These are phyloP conservation scores for Sarocladium brachiariae DNA, from an alignment of 2,329 filamentous ascomycete species.

Conservation along the genomic window DNA sequence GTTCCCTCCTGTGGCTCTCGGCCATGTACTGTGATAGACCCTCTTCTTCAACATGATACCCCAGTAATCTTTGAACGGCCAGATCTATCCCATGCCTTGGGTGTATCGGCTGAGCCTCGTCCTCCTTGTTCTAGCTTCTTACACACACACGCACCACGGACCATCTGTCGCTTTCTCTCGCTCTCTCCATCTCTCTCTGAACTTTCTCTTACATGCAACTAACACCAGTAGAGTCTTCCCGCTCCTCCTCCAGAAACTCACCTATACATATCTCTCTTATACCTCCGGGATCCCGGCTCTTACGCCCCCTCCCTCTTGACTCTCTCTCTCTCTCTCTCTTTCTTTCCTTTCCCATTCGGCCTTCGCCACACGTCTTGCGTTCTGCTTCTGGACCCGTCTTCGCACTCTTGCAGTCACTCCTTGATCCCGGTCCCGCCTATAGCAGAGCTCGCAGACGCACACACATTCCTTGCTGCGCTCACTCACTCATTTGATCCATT, in stretches of 20 bases:
- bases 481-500: not conserved
- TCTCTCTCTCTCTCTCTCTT: slow-evolving; percentile 31
- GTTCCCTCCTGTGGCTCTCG: too few species aligned
- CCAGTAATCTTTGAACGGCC: not conserved
- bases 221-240: not conserved
- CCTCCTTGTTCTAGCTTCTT: not conserved
- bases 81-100: not conserved
- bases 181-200: too few species aligned
- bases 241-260: slow-evolving; percentile 11
- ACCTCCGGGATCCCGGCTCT: slow-evolving; percentile 41
- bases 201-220: slow-evolving; percentile 1
- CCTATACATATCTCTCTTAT: slow-evolving; percentile 41
- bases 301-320: slow-evolving; percentile 36
- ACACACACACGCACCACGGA: too few species aligned
- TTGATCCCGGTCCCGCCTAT: slow-evolving; percentile 3
- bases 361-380: slow-evolving; percentile 6
- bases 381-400: slow-evolving; percentile 13
- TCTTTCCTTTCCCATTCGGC: slow-evolving; percentile 7
- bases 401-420: slow-evolving; percentile 7
- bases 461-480: not conserved
- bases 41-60: not conserved
- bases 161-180: too few species aligned
- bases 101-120: not conserved
- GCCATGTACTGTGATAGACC: too few species aligned
- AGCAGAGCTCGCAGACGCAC: slow-evolving; percentile 5